Evolutionary conservation across 768 basidiomycete species (phyloP), one percentile per base, ranked within the genome.

Genomic region (Arthromyces matolae): DNA sequence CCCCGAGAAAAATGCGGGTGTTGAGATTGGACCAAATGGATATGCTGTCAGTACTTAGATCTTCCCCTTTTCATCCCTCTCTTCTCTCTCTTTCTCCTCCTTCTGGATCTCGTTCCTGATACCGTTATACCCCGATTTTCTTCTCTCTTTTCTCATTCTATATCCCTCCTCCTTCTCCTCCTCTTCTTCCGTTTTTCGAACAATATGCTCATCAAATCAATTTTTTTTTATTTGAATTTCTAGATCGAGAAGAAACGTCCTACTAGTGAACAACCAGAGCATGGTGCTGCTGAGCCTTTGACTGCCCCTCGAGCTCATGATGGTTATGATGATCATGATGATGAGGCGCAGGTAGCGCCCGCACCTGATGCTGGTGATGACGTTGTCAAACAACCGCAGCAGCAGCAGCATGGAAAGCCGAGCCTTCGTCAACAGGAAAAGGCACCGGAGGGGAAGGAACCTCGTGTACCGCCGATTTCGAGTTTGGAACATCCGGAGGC

Each of bases 361-460:
- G n/a, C n/a, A n/a, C 41, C 61, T 1, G 68, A 65, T 14, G 61
- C 64, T 12, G 66, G 59, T 25, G 53, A 73, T 36, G 61, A 16
- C 70, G 76, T n/a, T n/a, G n/a, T n/a, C n/a, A n/a, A n/a, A n/a
- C n/a, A n/a, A n/a, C n/a, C n/a, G n/a, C n/a, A n/a, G n/a, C n/a
- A n/a, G n/a, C n/a, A n/a, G n/a, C n/a, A n/a, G n/a, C n/a, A n/a
- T n/a, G n/a, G n/a, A 33, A 67, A 72, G 40, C 69, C 74, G 19
- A 84, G 79, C 58, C 71, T 75, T 56, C 78, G 87, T 37, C 82
- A 79, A 59, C 75, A 80, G 65, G 88, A 86, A 62, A 87, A 88
- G 66, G 83, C 86, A 8, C 83, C 86, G 0, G 84, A 83, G 58
- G 79, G 78, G 5, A 72, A 73, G 16, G 34, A 52, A 8, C 75